Base-by-base conservation (phyloP, 1,139 yeast genomes). In the Lodderomyces parapsilosis region DNA sequence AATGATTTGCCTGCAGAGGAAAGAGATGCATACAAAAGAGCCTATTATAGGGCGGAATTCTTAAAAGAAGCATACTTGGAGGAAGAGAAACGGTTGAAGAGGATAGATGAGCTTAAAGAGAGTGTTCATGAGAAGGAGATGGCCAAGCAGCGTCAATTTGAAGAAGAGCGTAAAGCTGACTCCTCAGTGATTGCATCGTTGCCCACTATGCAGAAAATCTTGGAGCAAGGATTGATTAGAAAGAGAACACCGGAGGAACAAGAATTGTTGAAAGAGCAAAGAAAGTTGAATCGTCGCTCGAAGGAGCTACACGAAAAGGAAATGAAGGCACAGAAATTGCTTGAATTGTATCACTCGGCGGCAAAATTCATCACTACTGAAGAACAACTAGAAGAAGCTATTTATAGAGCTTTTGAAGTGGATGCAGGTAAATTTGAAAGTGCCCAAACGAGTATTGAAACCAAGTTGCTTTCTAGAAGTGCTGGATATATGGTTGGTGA, bases 181-280 rank as follows among this genome's bases (percentile, higher is more conserved):
- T 24, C 40, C 23, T 75, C 82, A 38, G 67, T 68, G 54, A 75
- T 85, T 54, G 86, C 96, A 1, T 87, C 96, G 1, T 72, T 88
- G 42, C 96, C 96, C 38, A 86, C 96, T 2, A 72, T 90, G 49
- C 91, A 86, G 54, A 73, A 79, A 35, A 74, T 84, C 51, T 68
- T 86, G 50, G 61, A 77, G 31, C 87, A 87, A 2, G 86, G 91
- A 14, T 66, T 89, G 48, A 78, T 90, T 71, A 76, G 85, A 58
- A 77, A 68, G 42, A 76, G 96, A 62, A 84, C 95, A 0, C 71
- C 68, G 28, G 90, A 81, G 55, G 94, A 89, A 60, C 59, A 62
- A 36, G 71, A 70, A 42, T 58, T 74, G 35, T 62, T 84, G 47
- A 53, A 60, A 36, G 74, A 78, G 54, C 68, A 65, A 49, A 59